Percentiles rank a stretch among this genome's conserved stretches.
phyloP scores from a whole-genome alignment of 2,329 filamentous ascomycete species.

The Pyrenophora graminea region DNA sequence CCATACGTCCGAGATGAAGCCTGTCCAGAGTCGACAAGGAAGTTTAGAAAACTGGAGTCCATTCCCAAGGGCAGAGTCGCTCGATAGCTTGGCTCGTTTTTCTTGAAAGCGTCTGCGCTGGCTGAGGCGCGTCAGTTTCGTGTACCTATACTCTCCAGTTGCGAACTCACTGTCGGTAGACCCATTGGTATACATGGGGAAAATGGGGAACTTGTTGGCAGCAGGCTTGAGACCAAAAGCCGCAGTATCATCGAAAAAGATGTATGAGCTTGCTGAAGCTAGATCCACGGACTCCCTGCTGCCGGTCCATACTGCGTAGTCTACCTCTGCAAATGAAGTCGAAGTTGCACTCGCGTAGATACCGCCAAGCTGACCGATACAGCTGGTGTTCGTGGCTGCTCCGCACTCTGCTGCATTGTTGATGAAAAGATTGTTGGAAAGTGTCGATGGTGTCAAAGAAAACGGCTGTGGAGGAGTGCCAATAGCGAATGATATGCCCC shows the following conservation, averaged over 20 bases:
- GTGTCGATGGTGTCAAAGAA: slow-evolving; percentile 22
- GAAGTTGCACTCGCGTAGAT: slow-evolving; percentile 20
- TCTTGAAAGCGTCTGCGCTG: slow-evolving; percentile 11
- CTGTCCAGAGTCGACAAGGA: slow-evolving; percentile 21
- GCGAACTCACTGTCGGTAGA: slow-evolving; percentile 20
- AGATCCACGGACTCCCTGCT: slow-evolving; percentile 20
- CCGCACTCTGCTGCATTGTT: slow-evolving; percentile 20
- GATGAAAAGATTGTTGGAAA: slow-evolving; percentile 20
- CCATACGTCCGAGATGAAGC: slow-evolving; percentile 25
- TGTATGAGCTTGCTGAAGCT: slow-evolving; percentile 15
- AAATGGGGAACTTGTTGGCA: slow-evolving; percentile 18
- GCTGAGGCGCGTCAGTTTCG: slow-evolving; percentile 5
- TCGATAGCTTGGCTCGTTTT: slow-evolving; percentile 11
- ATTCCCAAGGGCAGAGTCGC: slow-evolving; percentile 21
- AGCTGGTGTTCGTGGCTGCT: slow-evolving; percentile 22
- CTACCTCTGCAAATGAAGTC: slow-evolving; percentile 18
- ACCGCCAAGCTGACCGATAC: slow-evolving; percentile 22
- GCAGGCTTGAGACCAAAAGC: slow-evolving; percentile 20
- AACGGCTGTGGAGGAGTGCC: slow-evolving; percentile 23
- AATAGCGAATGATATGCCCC: slow-evolving; percentile 21
- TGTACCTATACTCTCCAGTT: neutral
- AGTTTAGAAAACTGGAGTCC: slow-evolving; percentile 21
- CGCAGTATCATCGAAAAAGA: slow-evolving; percentile 21
- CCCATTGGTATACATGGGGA: slow-evolving; percentile 19
- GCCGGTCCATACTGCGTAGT: slow-evolving; percentile 19